A percentile compares a stretch with the other conserved stretches of the same genome.
These are phyloP conservation scores for Brassica carinata DNA, from an alignment of 345 rosid species.

Conservation along the genomic window DNA sequence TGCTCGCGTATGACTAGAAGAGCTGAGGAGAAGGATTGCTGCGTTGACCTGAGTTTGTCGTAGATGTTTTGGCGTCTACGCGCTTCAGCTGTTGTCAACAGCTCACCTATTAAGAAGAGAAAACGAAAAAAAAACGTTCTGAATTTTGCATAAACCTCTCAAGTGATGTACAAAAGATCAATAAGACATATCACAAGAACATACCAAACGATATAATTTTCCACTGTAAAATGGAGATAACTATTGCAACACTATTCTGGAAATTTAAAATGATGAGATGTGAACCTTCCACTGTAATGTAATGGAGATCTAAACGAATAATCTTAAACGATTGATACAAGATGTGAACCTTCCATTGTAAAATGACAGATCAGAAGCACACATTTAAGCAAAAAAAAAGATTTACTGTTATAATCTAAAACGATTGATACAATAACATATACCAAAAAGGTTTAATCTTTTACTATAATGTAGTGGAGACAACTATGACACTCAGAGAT, in stretches of 20 bases:
- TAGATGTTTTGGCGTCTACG: conserved; percentile 63
- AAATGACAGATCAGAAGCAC: not conserved
- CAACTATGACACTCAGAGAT: not conserved
- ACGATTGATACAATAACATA: not conserved
- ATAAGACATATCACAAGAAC: no score
- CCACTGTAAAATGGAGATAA: no score
- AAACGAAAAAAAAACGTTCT: not conserved
- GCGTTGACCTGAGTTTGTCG: conserved; percentile 56
- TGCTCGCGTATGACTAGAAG: conserved; percentile 89
- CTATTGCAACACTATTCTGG: no score
- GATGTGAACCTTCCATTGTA: no score
- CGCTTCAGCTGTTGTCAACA: conserved; percentile 73
- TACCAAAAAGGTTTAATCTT: conserved; percentile 2
- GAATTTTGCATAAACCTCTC: not conserved
- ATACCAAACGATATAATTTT: no score
- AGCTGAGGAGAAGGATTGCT: conserved; percentile 55
- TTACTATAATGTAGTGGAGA: not conserved
- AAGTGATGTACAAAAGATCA: not conserved
- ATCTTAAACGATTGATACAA: no score
- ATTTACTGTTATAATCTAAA: not conserved
- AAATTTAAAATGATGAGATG: no score
- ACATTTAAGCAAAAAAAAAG: no score
- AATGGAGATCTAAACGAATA: no score
- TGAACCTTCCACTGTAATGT: no score
- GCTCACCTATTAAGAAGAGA: conserved; percentile 55